Evolutionary conservation across 768 basidiomycete genomes (phyloP).

Genomic region (Rhodosporidiobolus odoratus): DNA sequence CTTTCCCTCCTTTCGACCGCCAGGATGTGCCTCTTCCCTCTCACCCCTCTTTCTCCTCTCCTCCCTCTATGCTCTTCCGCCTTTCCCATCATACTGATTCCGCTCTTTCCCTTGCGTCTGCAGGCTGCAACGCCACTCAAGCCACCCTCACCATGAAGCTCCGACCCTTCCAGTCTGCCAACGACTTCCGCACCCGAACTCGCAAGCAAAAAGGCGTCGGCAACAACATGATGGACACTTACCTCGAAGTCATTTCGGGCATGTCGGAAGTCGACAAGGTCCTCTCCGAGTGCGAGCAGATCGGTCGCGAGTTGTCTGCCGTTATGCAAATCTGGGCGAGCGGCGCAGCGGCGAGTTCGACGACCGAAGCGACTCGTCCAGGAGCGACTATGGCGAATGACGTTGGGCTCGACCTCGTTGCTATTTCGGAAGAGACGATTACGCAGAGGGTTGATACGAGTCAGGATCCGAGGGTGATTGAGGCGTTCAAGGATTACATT

Average conservation of each 20-base stretch:
- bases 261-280: slow-evolving; percentile 74
- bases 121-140: slow-evolving; percentile 68
- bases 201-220: slow-evolving; percentile 92
- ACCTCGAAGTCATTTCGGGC: slow-evolving; percentile 71
- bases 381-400: slow-evolving; percentile 28
- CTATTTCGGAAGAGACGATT: slow-evolving; percentile 45
- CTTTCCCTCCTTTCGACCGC: background rate
- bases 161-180: slow-evolving; percentile 71
- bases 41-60: background rate
- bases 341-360: slow-evolving; percentile 41
- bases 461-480: slow-evolving; percentile 38
- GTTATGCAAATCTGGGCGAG: slow-evolving; percentile 71
- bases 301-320: slow-evolving; percentile 66
- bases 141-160: slow-evolving; percentile 69
- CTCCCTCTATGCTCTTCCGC: background rate
- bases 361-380: slow-evolving; percentile 34
- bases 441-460: slow-evolving; percentile 41
- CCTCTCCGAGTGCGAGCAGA: slow-evolving; percentile 78
- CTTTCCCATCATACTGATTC: background rate
- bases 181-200: slow-evolving; percentile 69
- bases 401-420: slow-evolving; percentile 43
- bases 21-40: background rate
- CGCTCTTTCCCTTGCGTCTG: background rate
- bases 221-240: slow-evolving; percentile 83
- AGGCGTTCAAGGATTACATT: slow-evolving; percentile 57